Percentiles rank a stretch among this genome's conserved stretches.
Conservation (phyloP, 768 basidiomycete species). For the Boletus patriciae region DNA sequence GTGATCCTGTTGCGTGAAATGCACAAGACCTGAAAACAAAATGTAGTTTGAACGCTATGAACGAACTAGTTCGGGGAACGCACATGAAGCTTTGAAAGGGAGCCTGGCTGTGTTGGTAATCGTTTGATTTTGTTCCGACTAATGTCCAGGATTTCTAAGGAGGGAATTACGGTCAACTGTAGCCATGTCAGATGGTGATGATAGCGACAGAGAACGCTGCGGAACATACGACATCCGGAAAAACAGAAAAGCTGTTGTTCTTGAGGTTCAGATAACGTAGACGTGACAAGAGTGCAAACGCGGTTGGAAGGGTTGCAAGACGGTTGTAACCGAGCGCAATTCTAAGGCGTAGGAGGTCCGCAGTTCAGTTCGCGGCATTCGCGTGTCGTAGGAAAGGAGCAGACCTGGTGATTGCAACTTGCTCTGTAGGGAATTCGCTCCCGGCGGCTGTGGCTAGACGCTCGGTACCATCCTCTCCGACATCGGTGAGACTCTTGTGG, state of each 20-base stretch:
- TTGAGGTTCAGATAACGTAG: conserved; percentile 87
- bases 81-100: conserved; percentile 74
- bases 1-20: conserved; percentile 83
- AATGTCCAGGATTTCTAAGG: conserved; percentile 91
- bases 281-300: conserved; percentile 68
- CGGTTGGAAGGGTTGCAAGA: conserved; percentile 70
- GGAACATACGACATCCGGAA: conserved; percentile 81
- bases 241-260: conserved; percentile 75
- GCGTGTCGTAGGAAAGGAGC: conserved; percentile 20
- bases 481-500: conserved; percentile 72
- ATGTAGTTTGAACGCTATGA: not conserved
- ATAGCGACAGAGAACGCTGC: conserved; percentile 1
- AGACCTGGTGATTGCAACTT: conserved; percentile 61
- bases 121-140: conserved; percentile 87
- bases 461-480: conserved; percentile 72
- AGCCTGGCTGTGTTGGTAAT: conserved; percentile 78
- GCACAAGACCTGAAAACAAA: conserved; percentile 67
- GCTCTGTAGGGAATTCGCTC: conserved; percentile 45
- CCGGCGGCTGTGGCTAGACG: conserved; percentile 66
- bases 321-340: conserved; percentile 87
- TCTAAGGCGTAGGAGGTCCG: conserved; percentile 39
- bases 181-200: conserved; percentile 9
- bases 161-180: conserved; percentile 80
- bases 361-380: conserved; percentile 7
- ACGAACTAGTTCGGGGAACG: conserved; percentile 17